Evolutionary conservation across 2,329 filamentous ascomycete genomes (phyloP), one percentile per base, ranked within the genome.

Genomic region (Ophiostoma angusticollis): DNA sequence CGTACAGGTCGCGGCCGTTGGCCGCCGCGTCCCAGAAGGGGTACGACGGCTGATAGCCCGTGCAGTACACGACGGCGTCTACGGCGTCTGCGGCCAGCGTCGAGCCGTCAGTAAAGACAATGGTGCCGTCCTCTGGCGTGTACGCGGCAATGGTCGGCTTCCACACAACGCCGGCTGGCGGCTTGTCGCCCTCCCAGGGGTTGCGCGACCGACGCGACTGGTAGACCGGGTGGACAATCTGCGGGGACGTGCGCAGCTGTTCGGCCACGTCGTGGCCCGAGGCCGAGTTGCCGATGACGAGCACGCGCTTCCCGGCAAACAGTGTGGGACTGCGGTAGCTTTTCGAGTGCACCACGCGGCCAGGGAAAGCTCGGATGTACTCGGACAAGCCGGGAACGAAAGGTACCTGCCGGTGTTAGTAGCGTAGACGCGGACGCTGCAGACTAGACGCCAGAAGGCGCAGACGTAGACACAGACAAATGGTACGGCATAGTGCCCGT

Each of bases 31-130:
- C 70, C 70, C 69, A 73, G 52, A 94, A 95, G 0, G 86, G 85
- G 40, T 81, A 83, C 3, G 79, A 78, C 58, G 84, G 93, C 43
- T 91, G 72, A 52, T 93, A 96, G 0, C 89, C 89, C 0, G 89
- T 95, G 53, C 83, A 86, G 58, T 91, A 95, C 21, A 95, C 56
- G 6, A 95, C 62, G 1, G 73, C 70, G 50, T 94, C 86, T 40
- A 96, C 59, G 19, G 77, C 63, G 2, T 62, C 60, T 2, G 27
- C 25, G 2, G 28, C 29, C 40, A 86, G 81, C 13, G 64, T 59
- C 1, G 84, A 67, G 2, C 70, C 75, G 44, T 75, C 68, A 31
- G 69, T 60, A 6, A 68, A 58, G 0, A 64, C 52, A 12, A 67
- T 58, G 30, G 63, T 44, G 19, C 66, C 60, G 49, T 62, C n/a